Conservation (phyloP, 2,329 filamentous ascomycete genomes). For the Aspergillus sp. region DNA sequence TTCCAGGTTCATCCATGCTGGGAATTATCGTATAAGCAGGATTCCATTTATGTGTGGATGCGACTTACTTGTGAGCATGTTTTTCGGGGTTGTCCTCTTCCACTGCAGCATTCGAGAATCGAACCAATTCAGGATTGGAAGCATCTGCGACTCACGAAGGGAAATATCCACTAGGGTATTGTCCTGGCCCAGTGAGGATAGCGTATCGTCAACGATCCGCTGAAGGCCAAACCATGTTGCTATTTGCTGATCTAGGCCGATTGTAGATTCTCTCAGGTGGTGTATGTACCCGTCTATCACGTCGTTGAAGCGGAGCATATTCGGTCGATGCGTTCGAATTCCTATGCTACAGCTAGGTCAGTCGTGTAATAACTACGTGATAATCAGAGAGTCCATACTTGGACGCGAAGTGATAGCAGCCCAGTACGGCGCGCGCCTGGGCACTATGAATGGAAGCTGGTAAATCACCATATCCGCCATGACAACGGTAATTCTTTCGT, state of each 20-base stretch:
- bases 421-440: constrained; percentile 2
- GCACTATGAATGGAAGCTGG: not conserved
- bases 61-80: constrained; percentile 1
- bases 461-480: not conserved
- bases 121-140: constrained; percentile 7
- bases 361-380: not conserved
- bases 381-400: not conserved
- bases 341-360: not conserved
- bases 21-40: not conserved
- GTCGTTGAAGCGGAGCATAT: constrained; percentile 5
- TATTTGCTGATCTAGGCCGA: not conserved
- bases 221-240: constrained; percentile 5
- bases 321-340: constrained; percentile 3
- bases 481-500: not conserved
- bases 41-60: not conserved
- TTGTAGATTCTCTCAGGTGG: not conserved
- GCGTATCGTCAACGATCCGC: constrained; percentile 2
- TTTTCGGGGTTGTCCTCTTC: not conserved
- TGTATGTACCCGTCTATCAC: not conserved
- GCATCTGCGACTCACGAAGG: not conserved
- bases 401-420: constrained; percentile 5
- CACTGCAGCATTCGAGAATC: constrained; percentile 2
- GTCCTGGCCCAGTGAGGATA: not conserved
- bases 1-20: constrained; percentile 4
- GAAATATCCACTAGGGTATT: not conserved